phyloP scores from a whole-genome alignment of 768 basidiomycete genomes.

The Tylopilus sp. region DNA sequence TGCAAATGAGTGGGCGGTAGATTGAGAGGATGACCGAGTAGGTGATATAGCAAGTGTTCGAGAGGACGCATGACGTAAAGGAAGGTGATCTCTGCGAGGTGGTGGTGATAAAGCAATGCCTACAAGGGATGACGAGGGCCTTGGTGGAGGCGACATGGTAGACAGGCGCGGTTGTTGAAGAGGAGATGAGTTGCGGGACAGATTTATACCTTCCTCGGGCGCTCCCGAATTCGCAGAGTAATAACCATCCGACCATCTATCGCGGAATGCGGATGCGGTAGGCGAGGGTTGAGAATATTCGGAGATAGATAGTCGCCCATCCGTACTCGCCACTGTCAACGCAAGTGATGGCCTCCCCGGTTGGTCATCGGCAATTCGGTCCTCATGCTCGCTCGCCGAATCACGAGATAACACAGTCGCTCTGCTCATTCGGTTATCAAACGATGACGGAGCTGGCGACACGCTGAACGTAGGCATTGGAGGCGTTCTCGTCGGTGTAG shows the following conservation, averaged over 20 bases:
- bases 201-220: conserved; percentile 9
- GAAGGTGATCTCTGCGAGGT: conserved; percentile 23
- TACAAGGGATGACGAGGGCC: conserved; percentile 59
- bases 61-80: conserved; percentile 18
- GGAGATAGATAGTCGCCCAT: conserved; percentile 53
- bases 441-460: conserved; percentile 28
- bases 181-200: conserved; percentile 22
- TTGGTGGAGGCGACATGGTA: conserved; percentile 54
- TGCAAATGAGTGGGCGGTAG: conserved; percentile 30
- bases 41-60: conserved; percentile 16
- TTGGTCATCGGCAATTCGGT: conserved; percentile 26
- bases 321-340: conserved; percentile 42
- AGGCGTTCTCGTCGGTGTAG: conserved; percentile 39
- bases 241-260: conserved; percentile 40
- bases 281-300: conserved; percentile 72
- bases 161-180: conserved; percentile 20
- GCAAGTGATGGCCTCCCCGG: conserved; percentile 46
- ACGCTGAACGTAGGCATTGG: conserved; percentile 37
- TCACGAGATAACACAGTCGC: conserved; percentile 25
- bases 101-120: conserved; percentile 59
- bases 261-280: conserved; percentile 77
- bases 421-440: conserved; percentile 25
- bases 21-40: conserved; percentile 27
- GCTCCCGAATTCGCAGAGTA: conserved; percentile 28
- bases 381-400: conserved; percentile 42